Evolutionary conservation across 108 stramenopile genomes (phyloP).

Genomic region (Nitzschia sp.): DNA sequence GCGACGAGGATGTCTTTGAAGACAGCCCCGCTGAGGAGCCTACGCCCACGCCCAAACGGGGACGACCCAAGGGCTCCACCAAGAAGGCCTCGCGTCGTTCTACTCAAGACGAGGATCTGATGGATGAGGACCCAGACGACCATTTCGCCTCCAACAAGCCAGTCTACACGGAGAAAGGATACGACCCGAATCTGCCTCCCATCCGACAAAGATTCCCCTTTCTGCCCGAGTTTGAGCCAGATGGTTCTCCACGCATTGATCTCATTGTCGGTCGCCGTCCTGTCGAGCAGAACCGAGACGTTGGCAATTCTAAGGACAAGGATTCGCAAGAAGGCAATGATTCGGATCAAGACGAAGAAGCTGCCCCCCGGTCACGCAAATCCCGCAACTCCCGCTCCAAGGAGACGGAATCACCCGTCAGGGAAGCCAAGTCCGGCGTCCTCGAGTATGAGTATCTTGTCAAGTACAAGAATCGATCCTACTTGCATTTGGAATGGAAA

Average conservation of each 20-base stretch:
- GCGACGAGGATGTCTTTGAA: constrained; percentile 75
- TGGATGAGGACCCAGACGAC: constrained; percentile 29
- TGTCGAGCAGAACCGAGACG: constrained; percentile 60
- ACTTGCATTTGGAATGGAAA: constrained; percentile 89
- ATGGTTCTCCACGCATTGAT: constrained; percentile 91
- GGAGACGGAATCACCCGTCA: constrained; percentile 11
- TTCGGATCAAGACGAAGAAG: neutral
- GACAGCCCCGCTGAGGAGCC: constrained; percentile 46
- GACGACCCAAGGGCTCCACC: constrained; percentile 24
- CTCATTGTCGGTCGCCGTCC: constrained; percentile 88
- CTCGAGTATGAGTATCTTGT: constrained; percentile 94
- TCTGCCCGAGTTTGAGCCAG: constrained; percentile 88
- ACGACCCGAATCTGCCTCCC: constrained; percentile 71
- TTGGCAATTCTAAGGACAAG: constrained; percentile 18
- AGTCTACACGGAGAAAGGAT: constrained; percentile 76
- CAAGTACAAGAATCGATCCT: constrained; percentile 93
- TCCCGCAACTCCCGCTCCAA: constrained; percentile 16
- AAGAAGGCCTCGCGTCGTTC: constrained; percentile 10
- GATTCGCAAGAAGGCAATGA: constrained; percentile 33
- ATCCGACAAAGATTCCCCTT: constrained; percentile 87
- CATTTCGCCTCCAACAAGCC: constrained; percentile 33
- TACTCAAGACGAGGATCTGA: constrained; percentile 13
- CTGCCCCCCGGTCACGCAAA: constrained; percentile 33
- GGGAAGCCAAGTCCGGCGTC: constrained; percentile 26
- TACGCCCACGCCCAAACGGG: constrained; percentile 26